Percentiles rank a stretch among this genome's conserved stretches.
These are phyloP conservation scores for Candida caryicola DNA, from an alignment of 805 yeast species.

Conservation along the genomic window DNA sequence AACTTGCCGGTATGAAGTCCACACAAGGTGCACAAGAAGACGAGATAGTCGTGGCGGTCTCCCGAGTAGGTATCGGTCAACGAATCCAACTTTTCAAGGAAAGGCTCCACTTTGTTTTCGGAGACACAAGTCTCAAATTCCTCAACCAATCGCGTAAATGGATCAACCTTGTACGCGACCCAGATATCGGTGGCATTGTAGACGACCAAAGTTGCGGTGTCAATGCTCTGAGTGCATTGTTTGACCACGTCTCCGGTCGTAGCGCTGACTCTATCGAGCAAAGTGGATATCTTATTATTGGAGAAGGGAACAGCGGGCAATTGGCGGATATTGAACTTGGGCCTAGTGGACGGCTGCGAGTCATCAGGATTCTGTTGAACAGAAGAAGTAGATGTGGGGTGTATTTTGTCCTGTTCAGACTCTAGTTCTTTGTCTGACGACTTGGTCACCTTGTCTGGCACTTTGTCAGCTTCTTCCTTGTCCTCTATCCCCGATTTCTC, in stretches of 20 bases:
- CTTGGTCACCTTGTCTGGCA: neutral
- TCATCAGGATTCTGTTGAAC: neutral
- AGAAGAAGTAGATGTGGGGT: neutral
- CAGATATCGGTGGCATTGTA: constrained; percentile 9
- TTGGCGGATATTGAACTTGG: neutral
- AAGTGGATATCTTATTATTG: neutral
- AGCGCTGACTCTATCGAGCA: neutral
- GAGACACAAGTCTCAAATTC: neutral
- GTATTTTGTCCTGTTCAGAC: neutral
- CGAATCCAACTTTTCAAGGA: constrained; percentile 1
- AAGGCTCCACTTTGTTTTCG: neutral
- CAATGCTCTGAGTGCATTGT: neutral
- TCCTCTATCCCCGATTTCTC: neutral
- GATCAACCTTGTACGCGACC: constrained; percentile 6
- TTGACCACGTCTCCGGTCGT: neutral
- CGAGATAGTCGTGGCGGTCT: constrained; percentile 8
- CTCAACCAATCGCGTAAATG: neutral
- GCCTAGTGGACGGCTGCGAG: neutral
- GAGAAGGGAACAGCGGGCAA: constrained; percentile 4
- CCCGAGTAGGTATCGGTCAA: constrained; percentile 1
- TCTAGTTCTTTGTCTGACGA: neutral
- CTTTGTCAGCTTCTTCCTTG: neutral
- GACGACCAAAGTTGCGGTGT: constrained; percentile 4
- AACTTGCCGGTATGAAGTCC: constrained; percentile 2
- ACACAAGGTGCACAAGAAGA: constrained; percentile 4